Percentiles rank a stretch among this genome's conserved stretches.
Evolutionary conservation across 2,329 filamentous ascomycete species (phyloP).

Genomic region (Pestalotiopsis sp.): DNA sequence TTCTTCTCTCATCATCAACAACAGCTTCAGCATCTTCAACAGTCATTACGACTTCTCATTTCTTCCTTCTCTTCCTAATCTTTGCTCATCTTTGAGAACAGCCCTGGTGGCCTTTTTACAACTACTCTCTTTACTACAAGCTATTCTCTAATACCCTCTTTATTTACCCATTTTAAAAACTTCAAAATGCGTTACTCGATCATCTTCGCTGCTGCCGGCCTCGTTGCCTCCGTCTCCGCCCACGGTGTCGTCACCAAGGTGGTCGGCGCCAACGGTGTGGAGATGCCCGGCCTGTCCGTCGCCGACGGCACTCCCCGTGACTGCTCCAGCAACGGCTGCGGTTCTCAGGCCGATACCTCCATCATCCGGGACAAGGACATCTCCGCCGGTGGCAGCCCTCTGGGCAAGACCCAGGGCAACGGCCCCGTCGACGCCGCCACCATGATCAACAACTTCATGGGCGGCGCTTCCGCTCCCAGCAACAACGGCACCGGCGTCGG

Average conservation of each 20-base stretch:
- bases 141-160: slow-evolving; percentile 4
- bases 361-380: slow-evolving; percentile 68
- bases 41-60: slow-evolving; percentile 14
- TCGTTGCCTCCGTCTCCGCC: slow-evolving; percentile 29
- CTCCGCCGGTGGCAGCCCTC: slow-evolving; percentile 53
- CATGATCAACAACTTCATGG: slow-evolving; percentile 66
- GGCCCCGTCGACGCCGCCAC: slow-evolving; percentile 60
- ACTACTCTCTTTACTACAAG: slow-evolving; percentile 7
- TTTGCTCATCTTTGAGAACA: slow-evolving; percentile 14
- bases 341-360: slow-evolving; percentile 70
- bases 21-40: slow-evolving; percentile 13
- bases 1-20: slow-evolving; percentile 11
- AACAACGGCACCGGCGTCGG: slow-evolving; percentile 43
- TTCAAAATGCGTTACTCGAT: slow-evolving; percentile 33
- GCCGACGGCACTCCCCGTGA: slow-evolving; percentile 70
- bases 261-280: slow-evolving; percentile 33
- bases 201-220: slow-evolving; percentile 26
- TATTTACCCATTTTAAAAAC: slow-evolving; percentile 2
- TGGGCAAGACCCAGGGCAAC: slow-evolving; percentile 66
- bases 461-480: slow-evolving; percentile 38
- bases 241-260: slow-evolving; percentile 35
- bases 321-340: slow-evolving; percentile 63
- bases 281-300: slow-evolving; percentile 44
- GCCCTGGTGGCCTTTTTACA: slow-evolving; percentile 31
- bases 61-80: slow-evolving; percentile 16